Evolutionary conservation across 805 yeast species (phyloP).

Genomic region (Peterozyma toletana): DNA sequence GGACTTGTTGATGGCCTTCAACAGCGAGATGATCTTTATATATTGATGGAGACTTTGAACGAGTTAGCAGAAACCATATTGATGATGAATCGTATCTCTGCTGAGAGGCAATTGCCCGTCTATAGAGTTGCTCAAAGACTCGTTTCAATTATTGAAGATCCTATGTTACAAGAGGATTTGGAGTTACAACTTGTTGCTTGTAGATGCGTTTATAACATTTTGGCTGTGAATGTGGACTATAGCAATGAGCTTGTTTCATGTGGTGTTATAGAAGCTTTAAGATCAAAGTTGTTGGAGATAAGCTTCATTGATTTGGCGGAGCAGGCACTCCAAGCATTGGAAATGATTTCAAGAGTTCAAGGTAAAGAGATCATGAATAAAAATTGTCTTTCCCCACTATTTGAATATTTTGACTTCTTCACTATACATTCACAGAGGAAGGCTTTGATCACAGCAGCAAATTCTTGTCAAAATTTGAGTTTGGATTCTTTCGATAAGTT

Average conservation of each 20-base stretch:
- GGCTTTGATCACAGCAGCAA: constrained; percentile 66
- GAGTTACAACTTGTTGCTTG: constrained; percentile 83
- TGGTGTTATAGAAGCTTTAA: constrained; percentile 60
- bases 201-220: constrained; percentile 72
- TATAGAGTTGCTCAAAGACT: constrained; percentile 46
- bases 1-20: constrained; percentile 28
- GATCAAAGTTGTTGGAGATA: constrained; percentile 62
- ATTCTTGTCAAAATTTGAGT: constrained; percentile 48
- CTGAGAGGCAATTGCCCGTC: constrained; percentile 60
- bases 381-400: constrained; percentile 57
- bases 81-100: constrained; percentile 59
- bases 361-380: constrained; percentile 45
- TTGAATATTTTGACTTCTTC: constrained; percentile 79
- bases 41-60: constrained; percentile 56
- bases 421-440: constrained; percentile 85
- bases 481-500: constrained; percentile 37
- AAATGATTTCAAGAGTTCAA: constrained; percentile 51
- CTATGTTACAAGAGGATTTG: constrained; percentile 50
- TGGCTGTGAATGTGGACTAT: constrained; percentile 67
- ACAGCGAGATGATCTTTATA: constrained; percentile 47
- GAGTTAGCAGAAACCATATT: constrained; percentile 58
- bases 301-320: constrained; percentile 88
- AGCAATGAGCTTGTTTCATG: constrained; percentile 54
- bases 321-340: constrained; percentile 75
- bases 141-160: constrained; percentile 51